Base-by-base conservation (phyloP, 2,329 filamentous ascomycete species). In the Phialophora verrucosa region DNA sequence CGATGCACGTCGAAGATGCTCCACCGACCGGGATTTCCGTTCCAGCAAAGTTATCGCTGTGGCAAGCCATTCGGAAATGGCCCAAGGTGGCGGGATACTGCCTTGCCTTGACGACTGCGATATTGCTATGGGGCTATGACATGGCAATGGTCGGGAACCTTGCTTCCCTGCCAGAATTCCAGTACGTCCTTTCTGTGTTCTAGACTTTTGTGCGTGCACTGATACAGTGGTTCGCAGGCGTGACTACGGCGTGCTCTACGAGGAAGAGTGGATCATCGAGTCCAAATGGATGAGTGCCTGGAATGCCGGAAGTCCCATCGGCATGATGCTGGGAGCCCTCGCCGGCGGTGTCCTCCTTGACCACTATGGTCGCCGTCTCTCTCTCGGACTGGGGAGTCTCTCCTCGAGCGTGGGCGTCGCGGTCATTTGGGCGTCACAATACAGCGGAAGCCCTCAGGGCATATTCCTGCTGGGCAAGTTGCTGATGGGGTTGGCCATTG, bases 401-500 rank as follows among this genome's bases (percentile, higher is more conserved):
- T 64, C 82, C 27, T 81, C 76, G 4, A 77, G 76, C 17, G 53
- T 76, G 1, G 79, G 74, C 1, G 77, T 82, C 4, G 76, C 77
- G 10, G 71, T 79, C 7, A 71, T 77, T 0, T 78, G 76, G 61
- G 66, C 74, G 12, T 73, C 78, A 1, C 75, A 79, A 60, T 70
- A 71, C 17, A 74, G 76, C 20, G 70, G 73, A 32, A 62, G 65
- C 11, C 76, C 78, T 17, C 75, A 79, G 3, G 73, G 74, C 20
- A 70, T 80, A 11, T 83, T 84, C 69, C 75, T 83, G 3, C 75
- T 76, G 1, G 82, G 80, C 49, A 82, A 83, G 65, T 74, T 81
- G n/a, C 70, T 82, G 20, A 80, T 83, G 61, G 82, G 83, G 8
- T 72, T 78, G 54, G 76, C 80, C 1, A 78, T 83, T 47, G 82